Evolutionary conservation across 2,329 filamentous ascomycete species (phyloP).

Genomic region (Aureobasidium subglaciale): DNA sequence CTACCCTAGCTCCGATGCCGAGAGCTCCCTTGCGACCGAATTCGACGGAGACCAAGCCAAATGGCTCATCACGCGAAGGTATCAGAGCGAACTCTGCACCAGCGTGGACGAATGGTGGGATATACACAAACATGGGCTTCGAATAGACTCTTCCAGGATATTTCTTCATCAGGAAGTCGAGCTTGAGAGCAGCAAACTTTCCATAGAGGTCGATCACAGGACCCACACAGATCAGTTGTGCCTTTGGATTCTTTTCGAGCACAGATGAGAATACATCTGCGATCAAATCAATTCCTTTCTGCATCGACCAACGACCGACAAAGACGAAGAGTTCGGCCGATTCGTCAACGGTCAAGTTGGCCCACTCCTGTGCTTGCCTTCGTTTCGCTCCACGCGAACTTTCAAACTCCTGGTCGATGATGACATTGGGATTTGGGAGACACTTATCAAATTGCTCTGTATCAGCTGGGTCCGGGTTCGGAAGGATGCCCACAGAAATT

Average conservation of each 20-base stretch:
- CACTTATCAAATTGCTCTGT: constrained; percentile 54
- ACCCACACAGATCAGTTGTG: constrained; percentile 57
- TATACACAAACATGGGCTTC: constrained; percentile 58
- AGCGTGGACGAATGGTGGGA: constrained; percentile 59
- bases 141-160: constrained; percentile 60
- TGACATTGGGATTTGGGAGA: constrained; percentile 42
- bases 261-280: constrained; percentile 60
- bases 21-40: constrained; percentile 64
- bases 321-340: constrained; percentile 61
- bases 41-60: constrained; percentile 61
- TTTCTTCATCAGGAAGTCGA: constrained; percentile 56
- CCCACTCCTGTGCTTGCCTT: constrained; percentile 60
- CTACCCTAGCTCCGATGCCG: constrained; percentile 59
- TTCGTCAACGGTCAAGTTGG: constrained; percentile 53
- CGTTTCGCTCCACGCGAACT: constrained; percentile 46
- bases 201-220: constrained; percentile 64
- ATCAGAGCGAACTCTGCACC: constrained; percentile 63
- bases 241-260: constrained; percentile 52
- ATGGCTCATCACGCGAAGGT: constrained; percentile 61
- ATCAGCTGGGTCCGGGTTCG: constrained; percentile 60
- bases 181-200: constrained; percentile 59
- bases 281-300: constrained; percentile 62
- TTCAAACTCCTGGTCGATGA: constrained; percentile 50
- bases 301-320: constrained; percentile 62
- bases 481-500: constrained; percentile 54